Percentiles rank a stretch among this genome's conserved stretches.
These are phyloP conservation scores for Phytophthora palmivora DNA, from an alignment of 352 stramenopile species.

Conservation along the genomic window DNA sequence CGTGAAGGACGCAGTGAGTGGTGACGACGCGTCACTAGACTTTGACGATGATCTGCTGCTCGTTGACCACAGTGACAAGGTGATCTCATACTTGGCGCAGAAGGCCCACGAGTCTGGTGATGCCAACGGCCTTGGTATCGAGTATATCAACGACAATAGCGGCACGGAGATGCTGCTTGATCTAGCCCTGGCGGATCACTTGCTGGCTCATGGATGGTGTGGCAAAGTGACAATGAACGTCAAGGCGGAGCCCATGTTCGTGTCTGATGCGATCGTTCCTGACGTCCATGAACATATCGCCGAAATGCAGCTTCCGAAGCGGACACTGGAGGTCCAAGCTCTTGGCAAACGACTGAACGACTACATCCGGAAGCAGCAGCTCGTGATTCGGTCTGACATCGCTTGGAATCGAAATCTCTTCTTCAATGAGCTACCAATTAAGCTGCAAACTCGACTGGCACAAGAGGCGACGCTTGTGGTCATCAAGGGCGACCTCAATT, in stretches of 20 bases:
- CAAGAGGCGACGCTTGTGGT: conserved; percentile 86
- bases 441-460: conserved; percentile 32
- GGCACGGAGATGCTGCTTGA: conserved; percentile 72
- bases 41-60: conserved; percentile 64
- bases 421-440: conserved; percentile 62
- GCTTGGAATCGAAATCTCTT: conserved; percentile 75
- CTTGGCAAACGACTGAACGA: conserved; percentile 43
- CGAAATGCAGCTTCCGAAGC: conserved; percentile 39
- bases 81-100: conserved; percentile 44
- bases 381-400: conserved; percentile 33
- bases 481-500: conserved; percentile 98
- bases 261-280: conserved; percentile 62
- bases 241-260: conserved; percentile 74
- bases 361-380: conserved; percentile 26
- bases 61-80: conserved; percentile 52
- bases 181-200: conserved; percentile 61
- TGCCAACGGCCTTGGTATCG: conserved; percentile 25
- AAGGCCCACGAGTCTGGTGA: not conserved
- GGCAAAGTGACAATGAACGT: conserved; percentile 63
- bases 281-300: conserved; percentile 65
- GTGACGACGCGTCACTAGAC: not conserved
- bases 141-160: conserved; percentile 81
- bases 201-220: conserved; percentile 57
- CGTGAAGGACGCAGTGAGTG: conserved; percentile 65
- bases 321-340: conserved; percentile 36